Evolutionary conservation across 371 early-diverging fungal genomes (phyloP).

Genomic region (Saksenaea oblongispora): DNA sequence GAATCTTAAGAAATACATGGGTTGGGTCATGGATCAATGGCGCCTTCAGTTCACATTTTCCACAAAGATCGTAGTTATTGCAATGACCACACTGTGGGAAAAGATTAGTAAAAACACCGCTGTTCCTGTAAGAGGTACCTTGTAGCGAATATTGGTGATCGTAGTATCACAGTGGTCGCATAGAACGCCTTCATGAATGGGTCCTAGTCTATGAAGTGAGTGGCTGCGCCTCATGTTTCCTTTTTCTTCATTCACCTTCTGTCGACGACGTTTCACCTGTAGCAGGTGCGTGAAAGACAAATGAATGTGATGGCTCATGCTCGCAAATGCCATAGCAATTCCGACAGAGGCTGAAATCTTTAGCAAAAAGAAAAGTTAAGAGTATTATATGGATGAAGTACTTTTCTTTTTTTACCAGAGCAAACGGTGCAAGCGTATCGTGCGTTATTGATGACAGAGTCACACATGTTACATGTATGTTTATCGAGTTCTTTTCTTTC

Average conservation of each 20-base stretch:
- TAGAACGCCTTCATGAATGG: neutral
- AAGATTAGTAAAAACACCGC: neutral
- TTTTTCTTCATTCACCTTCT: no score
- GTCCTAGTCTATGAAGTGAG: neutral
- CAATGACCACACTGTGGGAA: constrained; percentile 58
- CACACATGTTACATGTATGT: constrained; percentile 8
- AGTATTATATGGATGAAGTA: neutral
- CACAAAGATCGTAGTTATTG: constrained; percentile 55
- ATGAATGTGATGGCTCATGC: constrained; percentile 7
- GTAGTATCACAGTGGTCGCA: constrained; percentile 50
- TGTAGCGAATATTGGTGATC: constrained; percentile 55
- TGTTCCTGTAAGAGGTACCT: constrained; percentile 33
- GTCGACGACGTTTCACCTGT: neutral
- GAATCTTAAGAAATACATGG: constrained; percentile 60
- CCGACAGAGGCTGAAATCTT: constrained; percentile 12
- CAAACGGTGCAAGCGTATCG: constrained; percentile 6
- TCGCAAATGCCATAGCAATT: neutral
- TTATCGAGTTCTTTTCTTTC: neutral
- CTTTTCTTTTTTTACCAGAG: constrained; percentile 2
- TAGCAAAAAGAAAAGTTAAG: neutral
- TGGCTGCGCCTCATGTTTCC: neutral
- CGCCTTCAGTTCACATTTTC: constrained; percentile 49
- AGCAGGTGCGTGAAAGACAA: neutral
- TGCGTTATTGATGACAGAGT: neutral
- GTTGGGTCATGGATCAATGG: constrained; percentile 35